Conservation (phyloP, 2,329 filamentous ascomycete species). For the Calonectria fujianensis region DNA sequence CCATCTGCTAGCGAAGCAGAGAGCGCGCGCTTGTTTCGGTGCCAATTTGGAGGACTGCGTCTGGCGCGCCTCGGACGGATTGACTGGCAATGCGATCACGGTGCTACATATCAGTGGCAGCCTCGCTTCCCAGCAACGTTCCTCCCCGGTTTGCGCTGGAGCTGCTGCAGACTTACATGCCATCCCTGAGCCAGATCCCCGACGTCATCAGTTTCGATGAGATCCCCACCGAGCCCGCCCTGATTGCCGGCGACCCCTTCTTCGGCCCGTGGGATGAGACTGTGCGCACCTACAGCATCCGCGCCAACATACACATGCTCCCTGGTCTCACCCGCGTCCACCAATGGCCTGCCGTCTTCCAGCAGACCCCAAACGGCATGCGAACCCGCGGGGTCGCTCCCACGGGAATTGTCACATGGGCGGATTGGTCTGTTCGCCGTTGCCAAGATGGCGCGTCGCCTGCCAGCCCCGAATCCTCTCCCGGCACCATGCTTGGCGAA, state of each 20-base stretch:
- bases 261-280: conserved; percentile 26
- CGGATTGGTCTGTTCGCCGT: conserved; percentile 16
- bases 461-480: not conserved
- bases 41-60: not conserved
- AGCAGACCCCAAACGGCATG: conserved; percentile 5
- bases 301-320: conserved; percentile 6
- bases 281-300: conserved; percentile 21
- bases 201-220: conserved; percentile 18
- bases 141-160: conserved; percentile 24
- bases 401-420: conserved; percentile 15
- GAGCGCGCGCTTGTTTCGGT: not conserved
- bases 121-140: conserved; percentile 20
- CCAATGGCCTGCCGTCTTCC: conserved; percentile 25
- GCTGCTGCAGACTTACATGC: conserved; percentile 17
- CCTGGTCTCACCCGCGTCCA: not conserved
- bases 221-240: not conserved
- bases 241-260: conserved; percentile 20
- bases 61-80: not conserved
- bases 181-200: conserved; percentile 17
- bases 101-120: conserved; percentile 14
- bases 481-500: not conserved
- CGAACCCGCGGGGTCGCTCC: conserved; percentile 2
- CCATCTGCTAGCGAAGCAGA: conserved; percentile 12
- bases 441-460: not conserved
- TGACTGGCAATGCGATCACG: conserved; percentile 20